Percentiles rank a stretch among this genome's conserved stretches.
Evolutionary conservation across 2,329 filamentous ascomycete genomes (phyloP).

Genomic region (Arthrinium phaeospermum): DNA sequence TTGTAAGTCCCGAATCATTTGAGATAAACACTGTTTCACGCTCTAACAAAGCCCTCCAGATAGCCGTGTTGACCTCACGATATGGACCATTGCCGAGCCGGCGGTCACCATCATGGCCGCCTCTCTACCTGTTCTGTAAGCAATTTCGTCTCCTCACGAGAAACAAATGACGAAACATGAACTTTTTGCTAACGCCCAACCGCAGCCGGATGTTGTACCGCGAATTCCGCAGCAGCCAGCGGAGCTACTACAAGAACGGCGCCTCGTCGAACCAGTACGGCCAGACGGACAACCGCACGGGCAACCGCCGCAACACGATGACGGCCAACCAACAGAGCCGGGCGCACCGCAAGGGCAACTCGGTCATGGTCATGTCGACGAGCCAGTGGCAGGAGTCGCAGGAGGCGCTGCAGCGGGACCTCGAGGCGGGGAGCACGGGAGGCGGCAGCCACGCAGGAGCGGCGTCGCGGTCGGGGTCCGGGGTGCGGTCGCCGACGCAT

Average conservation of each 20-base stretch:
- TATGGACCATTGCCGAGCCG: slow-evolving; percentile 43
- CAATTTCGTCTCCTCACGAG: background rate
- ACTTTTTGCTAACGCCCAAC: background rate
- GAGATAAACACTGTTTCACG: background rate
- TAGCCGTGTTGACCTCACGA: slow-evolving; percentile 42
- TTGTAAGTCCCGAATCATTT: slow-evolving; percentile 22
- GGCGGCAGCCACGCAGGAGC: no score
- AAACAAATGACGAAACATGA: background rate
- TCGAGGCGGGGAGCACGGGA: slow-evolving; percentile 20
- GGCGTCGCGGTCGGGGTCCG: background rate
- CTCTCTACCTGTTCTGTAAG: slow-evolving; percentile 42
- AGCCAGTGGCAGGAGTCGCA: slow-evolving; percentile 40
- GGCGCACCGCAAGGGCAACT: slow-evolving; percentile 31
- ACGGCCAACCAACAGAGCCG: background rate
- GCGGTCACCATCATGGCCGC: slow-evolving; percentile 45
- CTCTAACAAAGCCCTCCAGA: slow-evolving; percentile 21
- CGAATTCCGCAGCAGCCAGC: slow-evolving; percentile 39
- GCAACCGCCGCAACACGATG: slow-evolving; percentile 19
- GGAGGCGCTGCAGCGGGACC: slow-evolving; percentile 36
- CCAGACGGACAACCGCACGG: slow-evolving; percentile 22
- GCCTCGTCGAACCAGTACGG: slow-evolving; percentile 21
- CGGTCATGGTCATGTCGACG: slow-evolving; percentile 40
- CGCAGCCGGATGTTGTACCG: slow-evolving; percentile 42
- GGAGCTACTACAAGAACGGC: slow-evolving; percentile 34
- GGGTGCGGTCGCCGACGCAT: background rate